Conservation (phyloP, 164 flowering plant genomes). For the Chimonanthus praecox region DNA sequence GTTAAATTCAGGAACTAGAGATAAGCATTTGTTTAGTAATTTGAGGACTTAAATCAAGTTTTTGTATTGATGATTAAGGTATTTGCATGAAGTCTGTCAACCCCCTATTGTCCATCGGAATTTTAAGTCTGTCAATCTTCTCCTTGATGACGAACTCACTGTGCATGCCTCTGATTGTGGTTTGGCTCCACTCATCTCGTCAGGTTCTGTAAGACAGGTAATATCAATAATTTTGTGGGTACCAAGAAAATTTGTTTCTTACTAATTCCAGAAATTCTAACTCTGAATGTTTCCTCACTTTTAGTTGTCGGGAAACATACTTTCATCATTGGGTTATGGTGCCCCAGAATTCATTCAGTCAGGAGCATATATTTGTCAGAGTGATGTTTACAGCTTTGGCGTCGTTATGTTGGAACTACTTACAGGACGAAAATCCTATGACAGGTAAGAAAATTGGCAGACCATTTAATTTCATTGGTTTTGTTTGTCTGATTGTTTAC, state of each 20-base stretch:
- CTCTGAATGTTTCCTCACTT: constrained; percentile 2
- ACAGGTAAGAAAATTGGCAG: constrained; percentile 41
- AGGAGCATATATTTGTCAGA: constrained; percentile 65
- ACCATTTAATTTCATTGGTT: not conserved
- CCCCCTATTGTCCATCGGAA: constrained; percentile 82
- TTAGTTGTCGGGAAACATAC: constrained; percentile 79
- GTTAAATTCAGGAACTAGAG: not conserved
- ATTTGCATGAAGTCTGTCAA: constrained; percentile 83
- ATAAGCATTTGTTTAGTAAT: not conserved
- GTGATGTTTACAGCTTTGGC: constrained; percentile 98
- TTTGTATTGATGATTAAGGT: constrained; percentile 37
- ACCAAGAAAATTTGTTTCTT: not conserved
- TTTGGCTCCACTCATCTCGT: constrained; percentile 63
- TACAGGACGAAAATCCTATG: constrained; percentile 79
- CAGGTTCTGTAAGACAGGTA: constrained; percentile 83
- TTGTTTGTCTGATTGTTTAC: not conserved
- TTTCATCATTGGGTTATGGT: constrained; percentile 61
- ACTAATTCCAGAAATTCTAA: not conserved
- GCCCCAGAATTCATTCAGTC: constrained; percentile 79
- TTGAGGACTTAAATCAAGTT: not conserved
- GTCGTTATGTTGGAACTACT: constrained; percentile 94
- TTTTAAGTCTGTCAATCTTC: constrained; percentile 79
- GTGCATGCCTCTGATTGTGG: constrained; percentile 89
- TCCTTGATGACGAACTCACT: constrained; percentile 74
- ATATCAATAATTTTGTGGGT: constrained; percentile 3